Evolutionary conservation across 257 asterid species (phyloP).

Genomic region (Verbena officinalis): DNA sequence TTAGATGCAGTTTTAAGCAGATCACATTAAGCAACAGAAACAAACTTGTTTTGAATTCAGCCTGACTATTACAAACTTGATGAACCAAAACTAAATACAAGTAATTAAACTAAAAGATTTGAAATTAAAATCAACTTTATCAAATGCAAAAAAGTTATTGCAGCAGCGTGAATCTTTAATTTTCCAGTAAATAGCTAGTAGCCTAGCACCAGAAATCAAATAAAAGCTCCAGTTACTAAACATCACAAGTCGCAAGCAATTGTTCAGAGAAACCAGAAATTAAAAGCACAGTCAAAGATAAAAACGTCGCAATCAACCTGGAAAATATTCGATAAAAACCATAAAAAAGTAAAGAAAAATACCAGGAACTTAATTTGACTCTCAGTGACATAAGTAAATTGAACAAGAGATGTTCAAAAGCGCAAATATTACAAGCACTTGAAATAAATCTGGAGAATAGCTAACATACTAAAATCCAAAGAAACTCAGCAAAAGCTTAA

Average conservation of each 20-base stretch:
- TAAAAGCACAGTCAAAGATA: background rate
- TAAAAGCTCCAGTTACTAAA: too few species aligned
- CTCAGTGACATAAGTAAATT: background rate
- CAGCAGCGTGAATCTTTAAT: background rate
- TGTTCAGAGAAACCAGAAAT: background rate
- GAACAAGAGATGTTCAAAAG: background rate
- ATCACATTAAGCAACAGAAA: background rate
- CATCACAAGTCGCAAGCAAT: too few species aligned
- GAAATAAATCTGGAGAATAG: background rate
- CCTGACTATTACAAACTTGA: background rate
- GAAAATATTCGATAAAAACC: background rate
- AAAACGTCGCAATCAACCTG: background rate
- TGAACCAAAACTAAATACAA: background rate
- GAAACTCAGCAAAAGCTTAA: background rate
- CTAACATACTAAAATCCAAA: background rate
- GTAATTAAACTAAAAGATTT: background rate
- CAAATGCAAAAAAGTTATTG: background rate
- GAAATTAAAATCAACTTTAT: background rate
- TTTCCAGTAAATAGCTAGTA: background rate
- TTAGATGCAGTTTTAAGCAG: background rate
- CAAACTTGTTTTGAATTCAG: background rate
- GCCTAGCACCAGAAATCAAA: too few species aligned
- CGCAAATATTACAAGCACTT: background rate
- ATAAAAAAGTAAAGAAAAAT: background rate
- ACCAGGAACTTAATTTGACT: background rate